phyloP scores from a whole-genome alignment of 352 stramenopile species.

The Globisporangium cystogenes region DNA sequence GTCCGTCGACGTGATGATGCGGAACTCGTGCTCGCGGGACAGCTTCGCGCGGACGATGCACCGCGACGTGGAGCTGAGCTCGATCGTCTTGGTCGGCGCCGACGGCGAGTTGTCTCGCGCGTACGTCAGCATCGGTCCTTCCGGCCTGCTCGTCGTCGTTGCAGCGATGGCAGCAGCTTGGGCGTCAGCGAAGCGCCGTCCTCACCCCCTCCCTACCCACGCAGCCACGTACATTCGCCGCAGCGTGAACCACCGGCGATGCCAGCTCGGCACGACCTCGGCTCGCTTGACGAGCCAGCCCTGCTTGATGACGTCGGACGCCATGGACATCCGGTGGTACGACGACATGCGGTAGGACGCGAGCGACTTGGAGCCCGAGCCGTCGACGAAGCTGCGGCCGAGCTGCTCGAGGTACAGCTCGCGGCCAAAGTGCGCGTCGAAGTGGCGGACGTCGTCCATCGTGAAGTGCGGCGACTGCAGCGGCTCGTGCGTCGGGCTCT shows the following conservation, averaged over 20 bases:
- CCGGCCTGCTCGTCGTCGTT: slow-evolving; percentile 19
- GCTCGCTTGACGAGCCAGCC: slow-evolving; percentile 79
- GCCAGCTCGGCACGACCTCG: slow-evolving; percentile 71
- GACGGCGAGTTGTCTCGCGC: slow-evolving; percentile 52
- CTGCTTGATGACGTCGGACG: slow-evolving; percentile 43
- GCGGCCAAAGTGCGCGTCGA: slow-evolving; percentile 65
- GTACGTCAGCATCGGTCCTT: slow-evolving; percentile 77
- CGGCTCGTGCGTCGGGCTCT: slow-evolving; percentile 18
- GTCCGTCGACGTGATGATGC: slow-evolving; percentile 71
- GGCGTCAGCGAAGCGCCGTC: not conserved
- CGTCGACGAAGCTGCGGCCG: slow-evolving; percentile 49
- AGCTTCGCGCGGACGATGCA: slow-evolving; percentile 55
- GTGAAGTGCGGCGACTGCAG: slow-evolving; percentile 35
- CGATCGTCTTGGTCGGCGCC: slow-evolving; percentile 59
- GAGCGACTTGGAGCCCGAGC: slow-evolving; percentile 53
- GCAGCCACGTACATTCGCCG: slow-evolving; percentile 42
- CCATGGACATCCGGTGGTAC: slow-evolving; percentile 45
- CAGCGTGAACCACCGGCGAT: slow-evolving; percentile 79
- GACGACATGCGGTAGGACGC: slow-evolving; percentile 66
- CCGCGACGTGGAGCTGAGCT: slow-evolving; percentile 70
- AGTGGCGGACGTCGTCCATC: slow-evolving; percentile 56
- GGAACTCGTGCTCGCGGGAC: slow-evolving; percentile 69
- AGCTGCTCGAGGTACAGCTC: slow-evolving; percentile 68
- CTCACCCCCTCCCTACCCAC: not conserved
- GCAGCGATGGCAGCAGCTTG: not conserved